Percentiles rank a stretch among this genome's conserved stretches.
phyloP scores from a whole-genome alignment of 345 rosid genomes.

The Camelina hispida region DNA sequence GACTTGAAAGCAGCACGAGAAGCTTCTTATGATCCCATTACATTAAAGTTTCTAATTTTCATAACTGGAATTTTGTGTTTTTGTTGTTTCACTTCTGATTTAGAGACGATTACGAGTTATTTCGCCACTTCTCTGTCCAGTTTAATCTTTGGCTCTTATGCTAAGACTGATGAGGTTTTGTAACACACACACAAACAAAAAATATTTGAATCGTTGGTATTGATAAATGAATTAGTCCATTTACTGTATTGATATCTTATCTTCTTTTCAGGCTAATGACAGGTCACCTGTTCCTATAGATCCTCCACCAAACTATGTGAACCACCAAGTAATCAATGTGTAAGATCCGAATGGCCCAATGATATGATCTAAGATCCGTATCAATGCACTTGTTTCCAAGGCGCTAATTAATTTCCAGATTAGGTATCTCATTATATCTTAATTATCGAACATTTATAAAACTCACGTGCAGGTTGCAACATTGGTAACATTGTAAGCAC shows the following conservation, averaged over 20 bases:
- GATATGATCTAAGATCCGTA: too few species aligned
- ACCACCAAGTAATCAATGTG: too few species aligned
- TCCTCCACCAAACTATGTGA: conserved; percentile 55
- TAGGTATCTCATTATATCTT: too few species aligned
- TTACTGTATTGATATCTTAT: conserved; percentile 10
- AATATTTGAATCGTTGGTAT: background rate
- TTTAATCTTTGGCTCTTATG: conserved; percentile 45
- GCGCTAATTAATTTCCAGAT: too few species aligned
- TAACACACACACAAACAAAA: background rate
- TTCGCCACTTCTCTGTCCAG: background rate
- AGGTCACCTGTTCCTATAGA: conserved; percentile 50
- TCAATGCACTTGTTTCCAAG: too few species aligned
- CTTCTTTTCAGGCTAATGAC: conserved; percentile 48
- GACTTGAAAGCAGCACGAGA: background rate
- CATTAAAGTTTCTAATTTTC: background rate
- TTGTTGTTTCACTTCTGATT: background rate
- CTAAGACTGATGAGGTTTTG: conserved; percentile 71
- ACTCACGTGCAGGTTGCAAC: too few species aligned
- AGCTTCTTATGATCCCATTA: conserved; percentile 11
- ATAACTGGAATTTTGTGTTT: background rate
- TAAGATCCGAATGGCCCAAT: too few species aligned
- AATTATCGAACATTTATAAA: too few species aligned
- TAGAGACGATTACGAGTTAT: background rate
- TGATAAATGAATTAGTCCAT: background rate
- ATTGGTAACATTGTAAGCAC: too few species aligned